Conservation (phyloP, 179 eudicot genomes). For the Amaranthus tricolor region DNA sequence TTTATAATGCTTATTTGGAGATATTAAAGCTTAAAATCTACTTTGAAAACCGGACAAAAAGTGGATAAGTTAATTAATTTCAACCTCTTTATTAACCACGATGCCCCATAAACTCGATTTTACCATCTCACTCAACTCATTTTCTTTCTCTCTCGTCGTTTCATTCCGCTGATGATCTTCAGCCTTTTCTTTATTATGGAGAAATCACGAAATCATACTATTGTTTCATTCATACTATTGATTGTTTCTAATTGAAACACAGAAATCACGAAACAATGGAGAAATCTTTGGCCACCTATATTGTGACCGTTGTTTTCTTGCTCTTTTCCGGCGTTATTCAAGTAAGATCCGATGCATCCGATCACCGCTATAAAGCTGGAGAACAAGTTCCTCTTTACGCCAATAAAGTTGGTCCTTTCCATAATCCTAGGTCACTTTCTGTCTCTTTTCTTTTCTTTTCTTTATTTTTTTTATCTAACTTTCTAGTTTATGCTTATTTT, state of each 20-base stretch:
- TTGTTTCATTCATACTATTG: no score
- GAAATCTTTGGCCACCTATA: slow-evolving; percentile 27
- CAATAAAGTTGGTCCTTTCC: slow-evolving; percentile 63
- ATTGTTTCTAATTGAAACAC: neutral
- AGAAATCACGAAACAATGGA: slow-evolving; percentile 23
- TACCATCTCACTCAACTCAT: no score
- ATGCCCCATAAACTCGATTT: no score
- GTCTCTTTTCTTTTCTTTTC: neutral
- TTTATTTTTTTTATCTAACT: neutral
- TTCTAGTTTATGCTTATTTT: neutral
- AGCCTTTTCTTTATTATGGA: no score
- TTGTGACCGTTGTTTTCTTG: slow-evolving; percentile 23
- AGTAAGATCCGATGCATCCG: slow-evolving; percentile 48
- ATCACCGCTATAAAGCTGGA: slow-evolving; percentile 54
- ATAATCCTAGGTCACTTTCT: slow-evolving; percentile 49
- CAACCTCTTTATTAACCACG: no score
- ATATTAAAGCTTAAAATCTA: no score
- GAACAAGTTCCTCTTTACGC: slow-evolving; percentile 59
- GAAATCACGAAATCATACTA: no score
- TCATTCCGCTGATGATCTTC: neutral
- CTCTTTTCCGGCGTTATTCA: neutral
- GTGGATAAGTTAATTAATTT: no score
- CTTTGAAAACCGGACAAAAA: no score
- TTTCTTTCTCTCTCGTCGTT: no score
- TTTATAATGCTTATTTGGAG: no score